Base-by-base conservation (phyloP, 352 stramenopile genomes). In the Blastocystis sp. region DNA sequence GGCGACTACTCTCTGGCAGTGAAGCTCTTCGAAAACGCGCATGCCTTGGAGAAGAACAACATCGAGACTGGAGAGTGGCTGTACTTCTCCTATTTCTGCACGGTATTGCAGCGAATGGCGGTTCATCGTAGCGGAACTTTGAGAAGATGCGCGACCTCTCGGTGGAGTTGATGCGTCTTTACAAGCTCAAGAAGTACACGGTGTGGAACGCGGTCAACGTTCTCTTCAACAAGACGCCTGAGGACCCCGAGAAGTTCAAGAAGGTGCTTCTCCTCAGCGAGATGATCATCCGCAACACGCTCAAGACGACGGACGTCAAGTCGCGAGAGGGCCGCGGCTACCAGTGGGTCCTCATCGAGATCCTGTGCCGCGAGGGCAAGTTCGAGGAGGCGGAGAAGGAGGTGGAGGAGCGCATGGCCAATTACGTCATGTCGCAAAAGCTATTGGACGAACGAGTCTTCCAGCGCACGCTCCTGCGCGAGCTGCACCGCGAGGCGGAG, bases 391-490 rank as follows among this genome's bases (percentile, higher is more conserved):
- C 74, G 14, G 74, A 84, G 34, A 57, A 66, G 48, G 57, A 69
- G 48, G 7, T 84, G 28, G 74, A 84, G 43, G 57, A 84, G 14
- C 74, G 74, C 2, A 66, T 84, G 40, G 38, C 17, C 11, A 48
- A 68, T 7, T 84, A 84, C 66, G 28, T 84, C 42, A 54, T 84
- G 2, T 66, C 74, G 24, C 59, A 52, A 52, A 28, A 43, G 17
- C 42, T 84, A 68, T 57, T 84, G 40, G 74, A 84, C 48, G 74
- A 84, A 68, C 74, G 74, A 57, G 48, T 84, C 48, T 19, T 69
- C 9, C 52, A 84, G 45, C 74, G 74, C 11, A 28, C 54, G 3
- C 38, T 84, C 4, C 48, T 84, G 38, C 21, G 24, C n/a, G 57
- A 34, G 14, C 57, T 84, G 1, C 28, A 69, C 40, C 60, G 74